phyloP scores from a whole-genome alignment of 2,329 filamentous ascomycete species.

The Talaromyces sp. region DNA sequence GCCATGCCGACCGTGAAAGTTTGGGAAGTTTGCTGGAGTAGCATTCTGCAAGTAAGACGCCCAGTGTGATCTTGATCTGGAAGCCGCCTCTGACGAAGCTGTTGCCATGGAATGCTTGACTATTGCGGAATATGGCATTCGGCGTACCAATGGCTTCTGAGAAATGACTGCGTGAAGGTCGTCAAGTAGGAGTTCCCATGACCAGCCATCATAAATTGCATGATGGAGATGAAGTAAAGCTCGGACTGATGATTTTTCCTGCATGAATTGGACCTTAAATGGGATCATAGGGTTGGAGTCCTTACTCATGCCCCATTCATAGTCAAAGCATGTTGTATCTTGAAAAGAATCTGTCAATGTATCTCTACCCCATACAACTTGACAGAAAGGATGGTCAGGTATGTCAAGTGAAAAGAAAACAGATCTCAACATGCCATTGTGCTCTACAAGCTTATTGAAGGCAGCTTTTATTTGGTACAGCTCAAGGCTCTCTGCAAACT shows the following conservation, averaged over 20 bases:
- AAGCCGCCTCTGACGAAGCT: conserved; percentile 31
- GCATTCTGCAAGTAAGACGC: conserved; percentile 61
- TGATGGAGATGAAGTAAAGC: conserved; percentile 68
- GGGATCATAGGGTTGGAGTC: conserved; percentile 55
- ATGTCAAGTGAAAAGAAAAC: conserved; percentile 63
- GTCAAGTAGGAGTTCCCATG: conserved; percentile 68
- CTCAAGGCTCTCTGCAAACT: conserved; percentile 46
- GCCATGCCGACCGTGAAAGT: conserved; percentile 49
- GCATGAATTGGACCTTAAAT: conserved; percentile 59
- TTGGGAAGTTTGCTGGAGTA: conserved; percentile 57
- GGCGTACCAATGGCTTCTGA: conserved; percentile 29
- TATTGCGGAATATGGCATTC: conserved; percentile 64
- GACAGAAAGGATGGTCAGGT: conserved; percentile 53
- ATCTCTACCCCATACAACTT: conserved; percentile 60
- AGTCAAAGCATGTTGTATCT: conserved; percentile 41
- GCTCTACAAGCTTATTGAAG: conserved; percentile 50
- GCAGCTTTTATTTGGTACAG: conserved; percentile 48
- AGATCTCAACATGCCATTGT: conserved; percentile 69
- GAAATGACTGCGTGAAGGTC: conserved; percentile 61
- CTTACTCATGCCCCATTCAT: conserved; percentile 36
- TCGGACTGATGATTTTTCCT: conserved; percentile 25
- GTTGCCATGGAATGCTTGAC: conserved; percentile 48
- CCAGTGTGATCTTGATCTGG: conserved; percentile 65
- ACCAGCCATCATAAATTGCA: conserved; percentile 91
- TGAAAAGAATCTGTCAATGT: conserved; percentile 50